phyloP scores from a whole-genome alignment of 1,139 yeast genomes.

The Suhomyces panamericanus region DNA sequence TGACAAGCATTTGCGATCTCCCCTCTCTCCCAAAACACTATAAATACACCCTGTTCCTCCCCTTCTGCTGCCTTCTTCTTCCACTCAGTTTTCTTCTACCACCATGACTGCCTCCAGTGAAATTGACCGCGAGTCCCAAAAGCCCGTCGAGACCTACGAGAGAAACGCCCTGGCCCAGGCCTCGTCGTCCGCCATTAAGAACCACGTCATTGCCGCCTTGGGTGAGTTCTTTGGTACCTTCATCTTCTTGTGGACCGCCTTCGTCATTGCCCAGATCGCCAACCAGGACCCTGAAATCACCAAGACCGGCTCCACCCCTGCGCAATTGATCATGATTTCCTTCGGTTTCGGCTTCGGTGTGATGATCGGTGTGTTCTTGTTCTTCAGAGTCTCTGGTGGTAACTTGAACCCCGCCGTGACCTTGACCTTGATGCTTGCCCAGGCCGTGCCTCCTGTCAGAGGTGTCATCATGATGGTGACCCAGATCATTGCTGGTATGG shows the following conservation, averaged over 20 bases:
- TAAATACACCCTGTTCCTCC: not conserved
- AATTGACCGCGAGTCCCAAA: constrained; percentile 34
- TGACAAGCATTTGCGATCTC: not conserved
- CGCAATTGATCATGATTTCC: constrained; percentile 73
- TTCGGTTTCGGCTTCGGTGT: constrained; percentile 89
- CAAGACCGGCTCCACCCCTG: constrained; percentile 55
- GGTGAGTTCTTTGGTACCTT: constrained; percentile 85
- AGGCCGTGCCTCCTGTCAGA: constrained; percentile 73
- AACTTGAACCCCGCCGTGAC: constrained; percentile 91
- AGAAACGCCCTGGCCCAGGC: constrained; percentile 21
- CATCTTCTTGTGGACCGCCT: constrained; percentile 79
- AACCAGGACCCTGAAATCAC: constrained; percentile 59
- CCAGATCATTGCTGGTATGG: constrained; percentile 84
- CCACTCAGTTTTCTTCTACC: not conserved
- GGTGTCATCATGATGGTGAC: constrained; percentile 64
- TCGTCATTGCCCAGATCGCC: constrained; percentile 81
- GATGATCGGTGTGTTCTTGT: constrained; percentile 70
- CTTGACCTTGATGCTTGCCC: constrained; percentile 63
- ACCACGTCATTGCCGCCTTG: constrained; percentile 36
- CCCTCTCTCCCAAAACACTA: not conserved
- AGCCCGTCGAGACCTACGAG: constrained; percentile 30
- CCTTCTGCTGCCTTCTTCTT: not conserved
- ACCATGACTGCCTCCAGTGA: constrained; percentile 20
- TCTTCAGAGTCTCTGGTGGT: constrained; percentile 85
- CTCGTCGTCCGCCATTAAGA: constrained; percentile 28